Percentiles rank a stretch among this genome's conserved stretches.
Evolutionary conservation across 352 stramenopile species (phyloP).

Genomic region (Phytophthora tubulina): DNA sequence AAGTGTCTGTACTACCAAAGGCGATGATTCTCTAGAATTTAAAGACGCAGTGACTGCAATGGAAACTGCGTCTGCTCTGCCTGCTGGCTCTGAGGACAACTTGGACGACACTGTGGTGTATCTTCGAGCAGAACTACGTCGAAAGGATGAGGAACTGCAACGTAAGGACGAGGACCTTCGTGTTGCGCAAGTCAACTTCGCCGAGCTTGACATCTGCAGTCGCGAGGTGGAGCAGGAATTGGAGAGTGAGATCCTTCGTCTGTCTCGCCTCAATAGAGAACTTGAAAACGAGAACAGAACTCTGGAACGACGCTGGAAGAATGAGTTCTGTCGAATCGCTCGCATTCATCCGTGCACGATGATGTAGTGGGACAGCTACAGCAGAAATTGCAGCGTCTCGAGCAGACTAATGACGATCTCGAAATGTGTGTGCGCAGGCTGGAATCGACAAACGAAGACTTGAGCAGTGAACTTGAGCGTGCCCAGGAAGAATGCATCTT

Average conservation of each 20-base stretch:
- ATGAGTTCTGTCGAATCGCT: not conserved
- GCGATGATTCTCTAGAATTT: too few species aligned
- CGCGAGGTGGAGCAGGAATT: conserved; percentile 56
- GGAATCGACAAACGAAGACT: conserved; percentile 68
- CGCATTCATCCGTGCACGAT: conserved; percentile 28
- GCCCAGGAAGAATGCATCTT: conserved; percentile 64
- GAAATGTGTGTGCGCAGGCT: conserved; percentile 70
- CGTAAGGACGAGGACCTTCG: conserved; percentile 9
- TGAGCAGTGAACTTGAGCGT: conserved; percentile 69
- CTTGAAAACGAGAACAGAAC: conserved; percentile 40
- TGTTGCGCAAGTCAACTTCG: not conserved
- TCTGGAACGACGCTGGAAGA: conserved; percentile 1
- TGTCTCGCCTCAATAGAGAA: conserved; percentile 14
- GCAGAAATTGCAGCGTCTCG: conserved; percentile 49
- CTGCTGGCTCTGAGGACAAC: not conserved
- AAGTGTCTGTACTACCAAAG: not conserved
- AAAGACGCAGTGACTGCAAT: not conserved
- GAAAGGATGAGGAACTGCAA: conserved; percentile 5
- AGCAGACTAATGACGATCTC: conserved; percentile 75
- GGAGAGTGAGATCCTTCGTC: conserved; percentile 36
- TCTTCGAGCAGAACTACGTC: conserved; percentile 5
- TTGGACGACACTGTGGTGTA: not conserved
- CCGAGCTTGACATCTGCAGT: conserved; percentile 36
- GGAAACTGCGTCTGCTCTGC: not conserved
- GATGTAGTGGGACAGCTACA: conserved; percentile 44